Evolutionary conservation across 2,329 filamentous ascomycete species (phyloP).

Genomic region (Scopulariopsis brevicaulis): DNA sequence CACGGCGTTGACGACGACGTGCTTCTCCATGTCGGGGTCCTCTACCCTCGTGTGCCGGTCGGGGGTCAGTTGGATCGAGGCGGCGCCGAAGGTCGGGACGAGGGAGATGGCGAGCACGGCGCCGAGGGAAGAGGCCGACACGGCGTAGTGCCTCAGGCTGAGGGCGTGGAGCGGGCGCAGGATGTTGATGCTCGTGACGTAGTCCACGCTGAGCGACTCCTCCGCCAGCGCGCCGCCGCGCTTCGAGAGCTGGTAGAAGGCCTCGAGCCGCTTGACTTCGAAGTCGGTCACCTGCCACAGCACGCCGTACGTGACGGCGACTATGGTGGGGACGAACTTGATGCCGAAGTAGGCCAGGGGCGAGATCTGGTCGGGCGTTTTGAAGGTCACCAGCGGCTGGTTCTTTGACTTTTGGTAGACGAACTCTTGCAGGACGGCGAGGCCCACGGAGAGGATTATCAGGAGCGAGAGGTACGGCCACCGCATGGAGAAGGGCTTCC

Average conservation of each 20-base stretch:
- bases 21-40: conserved; percentile 33
- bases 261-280: conserved; percentile 55
- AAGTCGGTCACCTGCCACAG: conserved; percentile 57
- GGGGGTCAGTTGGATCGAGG: conserved; percentile 46
- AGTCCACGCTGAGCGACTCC: conserved; percentile 63
- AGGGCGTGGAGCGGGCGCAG: conserved; percentile 53
- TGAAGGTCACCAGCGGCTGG: conserved; percentile 36
- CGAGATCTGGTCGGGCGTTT: conserved; percentile 34
- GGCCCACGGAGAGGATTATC: conserved; percentile 37
- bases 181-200: conserved; percentile 57
- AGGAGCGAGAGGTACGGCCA: conserved; percentile 46
- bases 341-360: conserved; percentile 45
- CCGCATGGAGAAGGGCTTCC: conserved; percentile 56
- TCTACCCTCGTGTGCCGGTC: conserved; percentile 29
- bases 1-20: conserved; percentile 39
- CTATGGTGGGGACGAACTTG: conserved; percentile 51
- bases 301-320: conserved; percentile 51
- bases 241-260: conserved; percentile 54
- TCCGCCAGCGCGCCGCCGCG: conserved; percentile 48
- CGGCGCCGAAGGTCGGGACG: conserved; percentile 57
- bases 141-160: conserved; percentile 53
- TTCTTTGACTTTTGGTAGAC: conserved; percentile 37
- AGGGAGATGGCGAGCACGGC: conserved; percentile 56
- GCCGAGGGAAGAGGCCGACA: conserved; percentile 53
- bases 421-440: conserved; percentile 42